phyloP scores from a whole-genome alignment of 2,329 filamentous ascomycete genomes.

The Tolypocladium album region DNA sequence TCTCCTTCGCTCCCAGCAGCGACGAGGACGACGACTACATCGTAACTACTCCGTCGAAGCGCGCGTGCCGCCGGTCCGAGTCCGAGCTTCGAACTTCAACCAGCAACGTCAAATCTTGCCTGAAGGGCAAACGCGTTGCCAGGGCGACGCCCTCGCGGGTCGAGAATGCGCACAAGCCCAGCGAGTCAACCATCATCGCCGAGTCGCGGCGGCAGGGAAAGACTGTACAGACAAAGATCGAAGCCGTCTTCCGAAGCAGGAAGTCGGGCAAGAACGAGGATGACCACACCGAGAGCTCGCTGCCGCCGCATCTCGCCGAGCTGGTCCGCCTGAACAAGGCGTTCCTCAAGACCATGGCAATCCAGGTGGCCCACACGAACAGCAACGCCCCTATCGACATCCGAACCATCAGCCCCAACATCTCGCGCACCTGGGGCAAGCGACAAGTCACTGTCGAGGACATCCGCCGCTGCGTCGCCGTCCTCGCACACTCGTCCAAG shows the following conservation, averaged over 20 bases:
- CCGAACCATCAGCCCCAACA: constrained; percentile 45
- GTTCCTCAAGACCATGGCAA: constrained; percentile 56
- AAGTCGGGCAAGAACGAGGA: constrained; percentile 14
- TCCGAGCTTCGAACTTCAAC: constrained; percentile 2
- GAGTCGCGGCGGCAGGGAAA: constrained; percentile 17
- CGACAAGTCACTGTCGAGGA: constrained; percentile 55
- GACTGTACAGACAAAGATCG: constrained; percentile 23
- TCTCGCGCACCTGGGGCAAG: constrained; percentile 64
- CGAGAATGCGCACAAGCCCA: constrained; percentile 18
- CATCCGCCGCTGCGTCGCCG: constrained; percentile 53
- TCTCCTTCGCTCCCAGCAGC: constrained; percentile 23
- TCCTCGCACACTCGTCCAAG: constrained; percentile 34
- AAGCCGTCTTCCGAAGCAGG: constrained; percentile 17
- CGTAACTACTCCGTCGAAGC: constrained; percentile 12
- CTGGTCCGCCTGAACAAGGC: constrained; percentile 53
- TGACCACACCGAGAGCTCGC: constrained; percentile 11
- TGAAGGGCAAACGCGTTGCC: constrained; percentile 15
- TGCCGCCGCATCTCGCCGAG: constrained; percentile 45
- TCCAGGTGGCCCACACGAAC: constrained; percentile 63
- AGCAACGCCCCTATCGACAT: constrained; percentile 52
- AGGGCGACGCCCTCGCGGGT: constrained; percentile 16
- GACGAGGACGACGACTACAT: constrained; percentile 13
- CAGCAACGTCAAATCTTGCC: neutral
- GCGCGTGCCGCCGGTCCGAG: constrained; percentile 16
- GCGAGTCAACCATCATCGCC: constrained; percentile 18